phyloP scores from a whole-genome alignment of 2,329 filamentous ascomycete species.

The Arthrobotrys entomopaga region DNA sequence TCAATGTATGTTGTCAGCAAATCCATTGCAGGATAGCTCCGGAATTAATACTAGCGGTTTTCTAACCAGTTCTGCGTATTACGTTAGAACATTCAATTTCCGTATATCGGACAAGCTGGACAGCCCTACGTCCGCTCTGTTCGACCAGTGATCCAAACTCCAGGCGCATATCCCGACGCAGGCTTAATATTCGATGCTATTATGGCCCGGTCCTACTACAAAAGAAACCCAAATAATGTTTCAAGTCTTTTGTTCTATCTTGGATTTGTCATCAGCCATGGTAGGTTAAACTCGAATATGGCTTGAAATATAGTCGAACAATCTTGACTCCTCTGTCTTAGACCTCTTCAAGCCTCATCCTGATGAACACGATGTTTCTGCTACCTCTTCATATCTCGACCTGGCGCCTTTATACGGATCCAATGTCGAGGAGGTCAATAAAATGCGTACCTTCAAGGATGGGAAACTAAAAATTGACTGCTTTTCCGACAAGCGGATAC shows the following conservation, averaged over 20 bases:
- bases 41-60: background rate
- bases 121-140: conserved; percentile 75
- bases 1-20: conserved; percentile 67
- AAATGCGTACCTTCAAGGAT: conserved; percentile 72
- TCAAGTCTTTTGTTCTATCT: conserved; percentile 78
- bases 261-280: conserved; percentile 78
- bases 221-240: conserved; percentile 75
- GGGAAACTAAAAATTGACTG: conserved; percentile 78
- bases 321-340: conserved; percentile 46
- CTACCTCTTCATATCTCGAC: conserved; percentile 78
- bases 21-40: background rate
- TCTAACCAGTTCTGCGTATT: background rate
- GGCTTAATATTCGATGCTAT: conserved; percentile 71
- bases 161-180: conserved; percentile 75
- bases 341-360: conserved; percentile 78
- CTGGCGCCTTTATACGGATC: conserved; percentile 78
- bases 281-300: conserved; percentile 65
- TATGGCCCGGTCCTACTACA: conserved; percentile 68
- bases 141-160: conserved; percentile 69
- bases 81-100: conserved; percentile 74
- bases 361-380: conserved; percentile 69
- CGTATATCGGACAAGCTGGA: conserved; percentile 74
- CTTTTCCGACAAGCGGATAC: conserved; percentile 76
- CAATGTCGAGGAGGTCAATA: conserved; percentile 65
- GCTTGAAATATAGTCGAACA: background rate